Base-by-base conservation (phyloP, 768 basidiomycete species). In the Daedaleopsis sinensis region DNA sequence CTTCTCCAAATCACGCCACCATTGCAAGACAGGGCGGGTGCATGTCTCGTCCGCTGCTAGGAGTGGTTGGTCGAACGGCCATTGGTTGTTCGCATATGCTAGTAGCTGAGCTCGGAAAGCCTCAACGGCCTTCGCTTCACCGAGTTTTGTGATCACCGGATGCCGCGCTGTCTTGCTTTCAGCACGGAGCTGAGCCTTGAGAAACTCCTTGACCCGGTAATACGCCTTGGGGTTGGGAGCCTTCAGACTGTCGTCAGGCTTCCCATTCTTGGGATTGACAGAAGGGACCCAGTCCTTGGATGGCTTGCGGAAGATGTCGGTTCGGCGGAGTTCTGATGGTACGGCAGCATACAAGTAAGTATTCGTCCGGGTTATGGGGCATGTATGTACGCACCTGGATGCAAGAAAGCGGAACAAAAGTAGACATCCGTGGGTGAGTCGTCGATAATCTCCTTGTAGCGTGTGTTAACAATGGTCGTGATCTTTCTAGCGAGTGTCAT, bases 41-140 rank as follows among this genome's bases (percentile, higher is more conserved):
- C 37, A 46, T 13, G 16, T 38, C 13, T n/a, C 16, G 27, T 37
- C 36, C n/a, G 21, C 39, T n/a, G n/a, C n/a, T n/a, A n/a, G n/a
- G n/a, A 52, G 51, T 8, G 19, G 55, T 16, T 18, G 18, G 24
- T 56, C 35, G 55, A 62, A 62, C 15, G 61, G 61, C 16, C 35
- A 52, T 7, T 51, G 13, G 21, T 32, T 50, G 11, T 27, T 48
- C 6, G 55, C 48, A 46, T 62, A 62, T 62, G 37, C 37, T 15
- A 38, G 7, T 7, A 38, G 37, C 15, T 38, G 37, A 15, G 7
- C 8, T 38, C 37, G 15, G 37, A 38, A 38, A 15, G 7, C 37
- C 15, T 7, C 37, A 15, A 38, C 37, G 37, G 37, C 37, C 15
- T 7, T 38, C 37, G 15, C 37, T 15, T 7, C 37, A 38, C 37